Base-by-base conservation (phyloP, 176 grass and related monocot genomes). In the Oryza brachyantha region DNA sequence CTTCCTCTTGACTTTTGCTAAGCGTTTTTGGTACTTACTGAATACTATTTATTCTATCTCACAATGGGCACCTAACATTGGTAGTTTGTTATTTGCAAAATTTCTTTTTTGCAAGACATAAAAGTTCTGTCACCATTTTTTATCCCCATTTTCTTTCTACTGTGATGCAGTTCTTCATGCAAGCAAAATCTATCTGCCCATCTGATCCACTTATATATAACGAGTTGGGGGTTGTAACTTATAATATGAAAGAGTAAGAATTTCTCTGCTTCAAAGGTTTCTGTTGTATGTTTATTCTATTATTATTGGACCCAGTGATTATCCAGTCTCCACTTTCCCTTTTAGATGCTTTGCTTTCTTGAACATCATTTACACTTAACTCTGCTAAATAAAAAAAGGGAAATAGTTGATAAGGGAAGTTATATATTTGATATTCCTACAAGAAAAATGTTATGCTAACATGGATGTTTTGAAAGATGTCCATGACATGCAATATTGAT, bases 181-280 rank as follows among this genome's bases (percentile, higher is more conserved):
- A 98, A 93, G 92, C 96, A 54, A 94, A 94, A 89, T 85, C 83
- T 46, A 93, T 90, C 28, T 94, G 96, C 68, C 83, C 92, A 83
- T 93, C 88, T n/a, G 96, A 98, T 91, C 96, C 96, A 78, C 92
- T 98, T 77, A 89, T 98, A 61, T 91, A 93, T 76, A 94, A 98
- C 36, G 96, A 98, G 75, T 70, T 94, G 72, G 96, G 96, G 64
- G 92, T 94, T 38, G 96, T 98, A 65, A 87, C 92, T 48, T 98
- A 98, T 86, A 88, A 98, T 86, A 90, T 93, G 87, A 93, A 94
- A 78, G 92, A 98, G 92, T 94, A 86, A 94, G 34, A 85, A 73
- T 10, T 61, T 61, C 50, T 85, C 63, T 41, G 43, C 65, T 61
- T 28, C 60, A 7, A 81, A 37, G 52, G 26, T 25, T 43, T 83